These are phyloP conservation scores for Leptographium lundbergii DNA, from an alignment of 2,329 filamentous ascomycete species.

Conservation along the genomic window DNA sequence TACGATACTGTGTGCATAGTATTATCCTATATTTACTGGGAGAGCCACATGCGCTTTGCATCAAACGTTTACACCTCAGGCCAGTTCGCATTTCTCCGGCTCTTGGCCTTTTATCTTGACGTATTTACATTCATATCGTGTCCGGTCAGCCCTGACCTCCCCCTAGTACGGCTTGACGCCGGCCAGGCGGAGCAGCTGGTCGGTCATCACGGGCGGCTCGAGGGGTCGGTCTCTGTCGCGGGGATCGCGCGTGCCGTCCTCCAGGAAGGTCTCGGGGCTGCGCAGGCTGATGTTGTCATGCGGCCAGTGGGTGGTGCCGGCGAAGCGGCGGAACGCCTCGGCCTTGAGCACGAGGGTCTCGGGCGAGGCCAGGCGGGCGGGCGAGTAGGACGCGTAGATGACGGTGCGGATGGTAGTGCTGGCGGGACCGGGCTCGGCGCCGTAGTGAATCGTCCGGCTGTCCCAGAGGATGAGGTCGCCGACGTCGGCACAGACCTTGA, in stretches of 20 bases:
- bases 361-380: slow-evolving; percentile 18
- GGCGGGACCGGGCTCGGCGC: slow-evolving; percentile 16
- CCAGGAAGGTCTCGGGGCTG: background rate
- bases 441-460: slow-evolving; percentile 23
- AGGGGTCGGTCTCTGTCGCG: slow-evolving; percentile 17
- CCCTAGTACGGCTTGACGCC: slow-evolving; percentile 18
- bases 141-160: too few species aligned
- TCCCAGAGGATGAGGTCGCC: slow-evolving; percentile 22
- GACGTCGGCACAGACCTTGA: slow-evolving; percentile 6
- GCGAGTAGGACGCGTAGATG: slow-evolving; percentile 23
- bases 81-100: too few species aligned
- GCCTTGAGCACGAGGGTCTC: slow-evolving; percentile 18
- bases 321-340: slow-evolving; percentile 15
- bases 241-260: background rate
- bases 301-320: slow-evolving; percentile 19
- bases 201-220: slow-evolving; percentile 22
- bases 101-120: too few species aligned
- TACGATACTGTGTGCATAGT: too few species aligned
- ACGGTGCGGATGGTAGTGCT: slow-evolving; percentile 18
- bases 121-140: too few species aligned
- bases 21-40: too few species aligned
- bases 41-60: too few species aligned
- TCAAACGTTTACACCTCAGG: too few species aligned
- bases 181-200: slow-evolving; percentile 21
- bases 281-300: slow-evolving; percentile 8